Conservation (phyloP, 2,329 filamentous ascomycete species). For the Colletotrichum navitas region DNA sequence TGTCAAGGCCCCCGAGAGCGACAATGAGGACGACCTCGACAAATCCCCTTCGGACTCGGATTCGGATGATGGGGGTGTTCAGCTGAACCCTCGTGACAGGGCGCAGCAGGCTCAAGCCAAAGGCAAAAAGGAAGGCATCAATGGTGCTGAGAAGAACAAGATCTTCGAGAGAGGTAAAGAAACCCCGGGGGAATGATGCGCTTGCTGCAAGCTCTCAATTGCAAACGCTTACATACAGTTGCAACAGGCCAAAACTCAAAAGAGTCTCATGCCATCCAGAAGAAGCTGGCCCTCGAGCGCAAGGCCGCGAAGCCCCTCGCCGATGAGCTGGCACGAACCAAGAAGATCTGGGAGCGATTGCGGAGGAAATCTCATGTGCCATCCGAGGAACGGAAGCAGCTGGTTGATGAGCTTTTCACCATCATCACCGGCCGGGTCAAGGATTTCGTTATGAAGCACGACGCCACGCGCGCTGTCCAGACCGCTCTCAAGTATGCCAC, state of each 20-base stretch:
- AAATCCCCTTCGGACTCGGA: slow-evolving; percentile 63
- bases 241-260: slow-evolving; percentile 73
- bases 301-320: slow-evolving; percentile 94
- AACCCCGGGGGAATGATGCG: slow-evolving; percentile 8
- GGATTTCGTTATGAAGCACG: slow-evolving; percentile 98
- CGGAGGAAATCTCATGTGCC: slow-evolving; percentile 94
- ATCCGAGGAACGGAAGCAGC: slow-evolving; percentile 85
- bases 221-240: background rate
- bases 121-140: slow-evolving; percentile 48
- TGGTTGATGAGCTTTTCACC: slow-evolving; percentile 89
- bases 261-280: slow-evolving; percentile 95
- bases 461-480: slow-evolving; percentile 95
- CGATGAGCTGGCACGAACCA: slow-evolving; percentile 87
- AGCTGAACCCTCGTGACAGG: slow-evolving; percentile 51
- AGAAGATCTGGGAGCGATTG: slow-evolving; percentile 97
- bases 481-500: slow-evolving; percentile 97
- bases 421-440: slow-evolving; percentile 93
- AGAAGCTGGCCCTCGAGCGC: slow-evolving; percentile 86
- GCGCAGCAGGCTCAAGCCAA: slow-evolving; percentile 51
- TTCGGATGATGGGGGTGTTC: slow-evolving; percentile 66
- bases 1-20: slow-evolving; percentile 47
- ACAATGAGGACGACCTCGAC: slow-evolving; percentile 45
- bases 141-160: slow-evolving; percentile 52
- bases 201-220: background rate
- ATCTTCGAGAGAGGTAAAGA: slow-evolving; percentile 57